Percentiles rank a stretch among this genome's conserved stretches.
Evolutionary conservation across 805 yeast genomes (phyloP).

Genomic region (Brettanomyces bruxellensis): DNA sequence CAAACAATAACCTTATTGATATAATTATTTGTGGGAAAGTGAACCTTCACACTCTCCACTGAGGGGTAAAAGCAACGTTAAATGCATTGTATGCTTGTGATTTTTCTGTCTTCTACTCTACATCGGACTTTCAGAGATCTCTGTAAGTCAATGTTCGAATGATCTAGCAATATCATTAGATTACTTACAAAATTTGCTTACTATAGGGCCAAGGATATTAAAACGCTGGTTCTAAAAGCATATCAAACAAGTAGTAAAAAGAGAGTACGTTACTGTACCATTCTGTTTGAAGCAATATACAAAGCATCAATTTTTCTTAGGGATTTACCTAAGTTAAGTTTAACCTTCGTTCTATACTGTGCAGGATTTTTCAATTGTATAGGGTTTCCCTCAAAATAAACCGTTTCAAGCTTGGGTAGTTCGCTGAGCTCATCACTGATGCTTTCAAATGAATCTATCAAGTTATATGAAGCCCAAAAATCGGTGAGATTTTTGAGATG

Average conservation of each 20-base stretch:
- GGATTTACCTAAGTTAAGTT: slow-evolving; percentile 60
- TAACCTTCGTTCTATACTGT: slow-evolving; percentile 76
- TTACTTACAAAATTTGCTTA: too few relatives aligned
- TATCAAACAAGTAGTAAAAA: neutral
- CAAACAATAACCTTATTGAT: too few relatives aligned
- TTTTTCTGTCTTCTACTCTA: too few relatives aligned
- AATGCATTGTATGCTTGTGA: too few relatives aligned
- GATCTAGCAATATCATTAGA: too few relatives aligned
- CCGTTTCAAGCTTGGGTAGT: slow-evolving; percentile 66
- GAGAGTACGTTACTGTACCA: neutral
- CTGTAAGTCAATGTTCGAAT: too few relatives aligned
- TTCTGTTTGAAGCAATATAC: slow-evolving; percentile 26
- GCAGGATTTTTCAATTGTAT: slow-evolving; percentile 65
- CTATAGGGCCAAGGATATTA: neutral
- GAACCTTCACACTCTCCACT: too few relatives aligned
- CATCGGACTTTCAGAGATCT: too few relatives aligned
- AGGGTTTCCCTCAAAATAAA: slow-evolving; percentile 92
- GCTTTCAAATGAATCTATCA: slow-evolving; percentile 58
- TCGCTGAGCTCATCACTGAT: slow-evolving; percentile 56
- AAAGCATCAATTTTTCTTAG: slow-evolving; percentile 88
- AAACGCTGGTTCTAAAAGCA: neutral
- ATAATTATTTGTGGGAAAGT: too few relatives aligned
- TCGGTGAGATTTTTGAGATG: slow-evolving; percentile 75
- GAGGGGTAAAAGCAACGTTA: too few relatives aligned
- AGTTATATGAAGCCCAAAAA: slow-evolving; percentile 85